Evolutionary conservation across 768 basidiomycete species (phyloP).

Genomic region (Pholiota conissans): DNA sequence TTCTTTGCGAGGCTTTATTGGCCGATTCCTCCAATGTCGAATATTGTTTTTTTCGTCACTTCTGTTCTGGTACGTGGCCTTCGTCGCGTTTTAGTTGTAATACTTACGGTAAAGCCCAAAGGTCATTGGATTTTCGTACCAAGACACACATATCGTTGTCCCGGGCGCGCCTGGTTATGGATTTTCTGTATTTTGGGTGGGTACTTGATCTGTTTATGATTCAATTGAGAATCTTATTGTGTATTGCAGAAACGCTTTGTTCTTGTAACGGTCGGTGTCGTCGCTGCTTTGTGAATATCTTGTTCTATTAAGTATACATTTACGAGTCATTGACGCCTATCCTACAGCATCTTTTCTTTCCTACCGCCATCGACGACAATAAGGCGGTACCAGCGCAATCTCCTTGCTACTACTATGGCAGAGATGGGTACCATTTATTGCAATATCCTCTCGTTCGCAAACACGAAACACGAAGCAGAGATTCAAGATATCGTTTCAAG

Average conservation of each 20-base stretch:
- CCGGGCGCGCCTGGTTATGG: slow-evolving; percentile 60
- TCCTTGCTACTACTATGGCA: slow-evolving; percentile 64
- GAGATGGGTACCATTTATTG: slow-evolving; percentile 77
- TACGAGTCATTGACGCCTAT: neutral
- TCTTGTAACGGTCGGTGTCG: slow-evolving; percentile 69
- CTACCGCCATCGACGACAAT: slow-evolving; percentile 77
- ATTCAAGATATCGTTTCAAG: slow-evolving; percentile 58
- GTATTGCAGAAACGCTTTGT: slow-evolving; percentile 58
- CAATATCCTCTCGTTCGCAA: slow-evolving; percentile 71
- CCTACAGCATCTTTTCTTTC: slow-evolving; percentile 61
- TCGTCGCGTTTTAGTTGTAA: neutral
- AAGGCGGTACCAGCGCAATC: slow-evolving; percentile 68
- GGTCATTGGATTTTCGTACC: slow-evolving; percentile 77
- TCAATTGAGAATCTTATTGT: neutral
- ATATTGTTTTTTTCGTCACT: slow-evolving; percentile 69
- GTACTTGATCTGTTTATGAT: neutral
- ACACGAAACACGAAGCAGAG: slow-evolving; percentile 51
- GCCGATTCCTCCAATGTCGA: slow-evolving; percentile 73
- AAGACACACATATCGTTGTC: slow-evolving; percentile 49
- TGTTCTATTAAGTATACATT: neutral
- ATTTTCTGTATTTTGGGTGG: slow-evolving; percentile 40
- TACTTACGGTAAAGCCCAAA: no score
- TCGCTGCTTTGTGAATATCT: slow-evolving; percentile 67
- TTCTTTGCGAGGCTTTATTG: slow-evolving; percentile 73
- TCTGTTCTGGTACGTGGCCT: slow-evolving; percentile 49